Conservation (phyloP, 192 early-diverging fungal genomes). For the Entophlyctis helioformis region DNA sequence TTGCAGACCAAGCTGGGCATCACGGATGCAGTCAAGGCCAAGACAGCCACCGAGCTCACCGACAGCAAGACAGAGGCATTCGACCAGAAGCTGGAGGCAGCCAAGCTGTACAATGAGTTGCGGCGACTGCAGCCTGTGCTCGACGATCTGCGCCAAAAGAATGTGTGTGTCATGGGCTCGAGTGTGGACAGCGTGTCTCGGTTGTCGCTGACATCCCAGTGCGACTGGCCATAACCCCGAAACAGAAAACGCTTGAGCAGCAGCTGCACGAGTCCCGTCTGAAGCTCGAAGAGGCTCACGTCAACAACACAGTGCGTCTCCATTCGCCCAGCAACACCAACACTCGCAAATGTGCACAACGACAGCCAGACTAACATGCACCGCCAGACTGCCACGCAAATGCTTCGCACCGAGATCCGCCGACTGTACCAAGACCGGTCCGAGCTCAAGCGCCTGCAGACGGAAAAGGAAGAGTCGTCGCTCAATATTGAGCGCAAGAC, state of each 20-base stretch:
- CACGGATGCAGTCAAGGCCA: conserved; percentile 26
- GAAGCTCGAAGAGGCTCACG: conserved; percentile 24
- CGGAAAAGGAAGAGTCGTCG: conserved; percentile 14
- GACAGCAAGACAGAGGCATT: conserved; percentile 23
- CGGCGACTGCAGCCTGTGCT: conserved; percentile 25
- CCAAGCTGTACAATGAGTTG: conserved; percentile 28
- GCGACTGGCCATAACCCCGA: background rate
- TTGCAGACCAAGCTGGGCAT: conserved; percentile 33
- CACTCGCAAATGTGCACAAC: too few relatives aligned
- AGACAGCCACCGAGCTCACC: conserved; percentile 21
- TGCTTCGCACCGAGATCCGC: conserved; percentile 36
- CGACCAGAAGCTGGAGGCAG: conserved; percentile 34
- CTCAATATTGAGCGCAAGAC: conserved; percentile 26
- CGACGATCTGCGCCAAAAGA: conserved; percentile 23
- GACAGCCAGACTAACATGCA: too few relatives aligned
- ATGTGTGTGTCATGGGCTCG: conserved; percentile 18
- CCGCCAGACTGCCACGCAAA: conserved; percentile 25
- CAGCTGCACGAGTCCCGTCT: conserved; percentile 25
- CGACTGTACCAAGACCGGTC: conserved; percentile 19
- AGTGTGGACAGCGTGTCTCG: too few relatives aligned
- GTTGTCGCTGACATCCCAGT: background rate
- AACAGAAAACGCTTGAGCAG: conserved; percentile 20
- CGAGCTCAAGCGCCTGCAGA: conserved; percentile 10
- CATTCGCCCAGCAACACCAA: too few relatives aligned
- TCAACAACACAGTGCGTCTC: conserved; percentile 18